phyloP scores from a whole-genome alignment of 352 stramenopile species.

The Phytophthora hybrid region DNA sequence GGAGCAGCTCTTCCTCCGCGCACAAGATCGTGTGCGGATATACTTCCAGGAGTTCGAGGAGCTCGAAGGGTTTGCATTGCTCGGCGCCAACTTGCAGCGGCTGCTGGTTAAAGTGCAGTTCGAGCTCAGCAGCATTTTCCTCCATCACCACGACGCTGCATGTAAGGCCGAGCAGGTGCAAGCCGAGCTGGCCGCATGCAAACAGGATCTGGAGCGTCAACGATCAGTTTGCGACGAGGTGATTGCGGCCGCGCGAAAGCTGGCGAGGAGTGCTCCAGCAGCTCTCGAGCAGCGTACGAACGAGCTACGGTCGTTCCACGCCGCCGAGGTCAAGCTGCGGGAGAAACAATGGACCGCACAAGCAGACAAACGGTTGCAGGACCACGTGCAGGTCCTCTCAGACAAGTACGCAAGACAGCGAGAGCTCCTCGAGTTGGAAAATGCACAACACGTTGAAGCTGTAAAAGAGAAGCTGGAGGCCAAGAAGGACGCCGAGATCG shows the following conservation, averaged over 20 bases:
- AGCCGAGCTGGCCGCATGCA: conserved; percentile 15
- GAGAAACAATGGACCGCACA: conserved; percentile 44
- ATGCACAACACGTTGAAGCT: conserved; percentile 31
- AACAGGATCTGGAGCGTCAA: conserved; percentile 20
- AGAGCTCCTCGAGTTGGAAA: conserved; percentile 39
- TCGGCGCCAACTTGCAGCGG: conserved; percentile 43
- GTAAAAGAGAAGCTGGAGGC: conserved; percentile 39
- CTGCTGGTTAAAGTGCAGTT: conserved; percentile 45
- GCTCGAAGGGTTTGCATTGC: conserved; percentile 51
- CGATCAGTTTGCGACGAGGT: conserved; percentile 45
- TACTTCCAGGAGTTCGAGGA: conserved; percentile 55
- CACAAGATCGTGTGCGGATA: conserved; percentile 35
- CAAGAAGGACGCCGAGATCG: conserved; percentile 46
- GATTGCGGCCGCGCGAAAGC: conserved; percentile 33
- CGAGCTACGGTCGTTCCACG: conserved; percentile 44
- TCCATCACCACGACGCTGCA: conserved; percentile 41
- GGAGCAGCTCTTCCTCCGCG: conserved; percentile 45
- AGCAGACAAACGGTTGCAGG: conserved; percentile 34
- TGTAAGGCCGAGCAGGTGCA: conserved; percentile 35
- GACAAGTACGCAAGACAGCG: conserved; percentile 30
- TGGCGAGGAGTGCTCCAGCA: conserved; percentile 27
- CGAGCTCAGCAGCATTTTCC: conserved; percentile 47
- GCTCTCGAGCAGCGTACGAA: conserved; percentile 34
- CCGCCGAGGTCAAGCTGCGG: conserved; percentile 39
- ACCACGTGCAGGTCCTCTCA: conserved; percentile 32